These are phyloP conservation scores for Alnus glutinosa DNA, from an alignment of 306 rosid genomes.

Conservation along the genomic window DNA sequence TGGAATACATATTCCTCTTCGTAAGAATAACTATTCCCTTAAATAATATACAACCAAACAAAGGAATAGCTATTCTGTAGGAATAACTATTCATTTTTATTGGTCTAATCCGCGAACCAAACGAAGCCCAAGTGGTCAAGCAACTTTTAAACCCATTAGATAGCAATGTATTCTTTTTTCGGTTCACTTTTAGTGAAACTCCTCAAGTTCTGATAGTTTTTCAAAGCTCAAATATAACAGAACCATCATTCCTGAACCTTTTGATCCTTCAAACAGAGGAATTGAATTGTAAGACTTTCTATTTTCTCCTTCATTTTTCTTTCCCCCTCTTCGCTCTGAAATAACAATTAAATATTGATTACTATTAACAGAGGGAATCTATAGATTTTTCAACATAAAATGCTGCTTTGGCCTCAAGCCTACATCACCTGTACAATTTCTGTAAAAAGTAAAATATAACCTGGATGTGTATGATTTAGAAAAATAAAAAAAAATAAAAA, in stretches of 20 bases:
- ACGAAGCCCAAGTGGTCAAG: neutral
- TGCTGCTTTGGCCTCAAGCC: neutral
- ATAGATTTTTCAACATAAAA: neutral
- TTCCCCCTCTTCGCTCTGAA: no score
- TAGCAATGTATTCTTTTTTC: neutral
- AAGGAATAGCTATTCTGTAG: no score
- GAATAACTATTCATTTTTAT: no score
- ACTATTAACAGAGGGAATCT: neutral
- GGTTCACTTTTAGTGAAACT: neutral
- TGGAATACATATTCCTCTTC: no score
- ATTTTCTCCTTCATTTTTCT: neutral
- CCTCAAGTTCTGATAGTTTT: neutral
- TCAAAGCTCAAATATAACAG: neutral
- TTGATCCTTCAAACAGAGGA: neutral
- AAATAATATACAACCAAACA: no score
- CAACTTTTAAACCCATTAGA: neutral
- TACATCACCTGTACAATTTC: neutral
- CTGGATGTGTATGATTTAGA: neutral
- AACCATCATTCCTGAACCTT: neutral
- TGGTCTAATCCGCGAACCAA: no score
- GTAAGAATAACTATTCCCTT: no score
- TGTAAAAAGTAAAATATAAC: neutral
- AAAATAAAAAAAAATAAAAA: no score
- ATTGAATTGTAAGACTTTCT: neutral
- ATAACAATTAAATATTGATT: neutral